Evolutionary conservation across 495 filamentous ascomycete genomes (phyloP).

Genomic region (Annulohypoxylon stygium): DNA sequence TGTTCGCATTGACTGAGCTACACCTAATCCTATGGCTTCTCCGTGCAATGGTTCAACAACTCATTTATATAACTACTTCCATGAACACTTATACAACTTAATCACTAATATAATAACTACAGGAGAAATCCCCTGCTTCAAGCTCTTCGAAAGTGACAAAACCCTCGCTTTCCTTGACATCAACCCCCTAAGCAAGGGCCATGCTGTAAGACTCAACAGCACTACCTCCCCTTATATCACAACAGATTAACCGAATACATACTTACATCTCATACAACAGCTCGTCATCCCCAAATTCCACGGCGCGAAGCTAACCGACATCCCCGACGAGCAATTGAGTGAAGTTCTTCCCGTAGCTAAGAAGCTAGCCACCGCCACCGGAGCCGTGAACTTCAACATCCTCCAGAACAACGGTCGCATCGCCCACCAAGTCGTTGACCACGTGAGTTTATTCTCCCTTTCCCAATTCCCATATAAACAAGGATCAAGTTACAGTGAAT

Average conservation of each 20-base stretch:
- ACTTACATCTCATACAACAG: conserved; percentile 57
- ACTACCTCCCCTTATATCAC: not conserved
- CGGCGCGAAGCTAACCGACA: conserved; percentile 90
- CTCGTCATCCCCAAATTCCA: conserved; percentile 98
- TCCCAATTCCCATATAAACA: not conserved
- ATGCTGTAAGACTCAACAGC: conserved; percentile 70
- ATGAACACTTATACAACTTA: conserved; percentile 22
- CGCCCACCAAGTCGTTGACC: conserved; percentile 95
- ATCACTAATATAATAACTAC: conserved; percentile 33
- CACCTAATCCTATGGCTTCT: not conserved
- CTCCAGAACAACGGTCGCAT: conserved; percentile 95
- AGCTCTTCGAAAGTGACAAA: conserved; percentile 93
- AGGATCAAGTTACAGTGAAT: not conserved
- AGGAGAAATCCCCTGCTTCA: conserved; percentile 96
- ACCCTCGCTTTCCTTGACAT: conserved; percentile 98
- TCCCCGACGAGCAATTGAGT: conserved; percentile 87
- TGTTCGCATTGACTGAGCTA: not conserved
- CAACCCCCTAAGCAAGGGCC: conserved; percentile 84
- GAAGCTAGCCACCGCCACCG: conserved; percentile 82
- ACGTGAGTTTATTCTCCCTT: conserved; percentile 68
- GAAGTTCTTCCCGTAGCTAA: conserved; percentile 93
- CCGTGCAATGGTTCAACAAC: not conserved
- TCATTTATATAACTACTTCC: not conserved
- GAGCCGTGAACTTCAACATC: conserved; percentile 87
- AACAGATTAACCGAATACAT: not conserved